phyloP scores from a whole-genome alignment of 2,329 filamentous ascomycete species.

The Exophiala xenobiotica region DNA sequence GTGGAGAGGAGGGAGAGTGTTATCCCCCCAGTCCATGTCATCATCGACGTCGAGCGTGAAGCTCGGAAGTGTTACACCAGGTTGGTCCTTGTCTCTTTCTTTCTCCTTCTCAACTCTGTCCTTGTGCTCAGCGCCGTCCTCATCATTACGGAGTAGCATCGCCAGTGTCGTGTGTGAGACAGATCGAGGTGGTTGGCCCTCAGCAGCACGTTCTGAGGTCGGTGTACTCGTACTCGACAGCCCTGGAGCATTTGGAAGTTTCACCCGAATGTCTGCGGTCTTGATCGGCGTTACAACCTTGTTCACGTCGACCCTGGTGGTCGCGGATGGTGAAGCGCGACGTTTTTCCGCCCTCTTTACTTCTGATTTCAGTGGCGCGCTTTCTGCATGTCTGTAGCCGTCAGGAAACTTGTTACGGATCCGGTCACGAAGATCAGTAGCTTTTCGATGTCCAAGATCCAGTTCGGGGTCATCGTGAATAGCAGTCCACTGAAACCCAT shows the following conservation, averaged over 20 bases:
- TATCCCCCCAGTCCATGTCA: slow-evolving; percentile 28
- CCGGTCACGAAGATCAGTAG: slow-evolving; percentile 62
- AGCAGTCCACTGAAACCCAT: slow-evolving; percentile 60
- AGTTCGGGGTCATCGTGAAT: slow-evolving; percentile 58
- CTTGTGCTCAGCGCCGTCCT: slow-evolving; percentile 9
- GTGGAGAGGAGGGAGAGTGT: slow-evolving; percentile 29
- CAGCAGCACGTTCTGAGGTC: background rate
- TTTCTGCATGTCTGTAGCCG: slow-evolving; percentile 52
- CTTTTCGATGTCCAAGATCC: slow-evolving; percentile 51
- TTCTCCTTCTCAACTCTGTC: slow-evolving; percentile 8
- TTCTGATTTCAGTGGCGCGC: slow-evolving; percentile 30
- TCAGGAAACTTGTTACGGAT: slow-evolving; percentile 61
- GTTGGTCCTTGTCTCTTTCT: slow-evolving; percentile 18
- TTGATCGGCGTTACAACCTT: background rate
- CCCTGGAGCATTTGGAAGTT: background rate
- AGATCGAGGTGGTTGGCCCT: slow-evolving; percentile 5
- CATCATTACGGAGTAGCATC: slow-evolving; percentile 14
- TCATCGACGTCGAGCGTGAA: slow-evolving; percentile 26
- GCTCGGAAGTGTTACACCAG: slow-evolving; percentile 27
- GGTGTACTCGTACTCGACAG: background rate
- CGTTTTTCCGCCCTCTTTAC: slow-evolving; percentile 26
- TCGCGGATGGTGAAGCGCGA: slow-evolving; percentile 2
- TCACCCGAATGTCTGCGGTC: background rate
- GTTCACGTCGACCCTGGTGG: background rate
- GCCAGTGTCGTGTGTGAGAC: slow-evolving; percentile 6